Evolutionary conservation across 768 basidiomycete species (phyloP).

Genomic region (Hericium alpestre): DNA sequence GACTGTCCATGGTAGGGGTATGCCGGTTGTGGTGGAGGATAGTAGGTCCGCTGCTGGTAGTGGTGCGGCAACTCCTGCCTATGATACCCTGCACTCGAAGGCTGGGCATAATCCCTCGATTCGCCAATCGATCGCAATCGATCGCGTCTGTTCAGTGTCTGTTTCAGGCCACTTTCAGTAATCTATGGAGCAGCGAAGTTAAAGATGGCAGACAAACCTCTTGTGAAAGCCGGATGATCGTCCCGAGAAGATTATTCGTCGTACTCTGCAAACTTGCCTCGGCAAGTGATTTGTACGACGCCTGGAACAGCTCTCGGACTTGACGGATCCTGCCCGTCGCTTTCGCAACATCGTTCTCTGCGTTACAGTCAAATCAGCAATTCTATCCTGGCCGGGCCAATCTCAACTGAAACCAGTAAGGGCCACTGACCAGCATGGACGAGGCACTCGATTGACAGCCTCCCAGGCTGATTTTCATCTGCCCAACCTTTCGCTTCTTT

Average conservation of each 20-base stretch:
- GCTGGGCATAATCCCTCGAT: no score
- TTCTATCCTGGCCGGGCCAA: not conserved
- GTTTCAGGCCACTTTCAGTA: not conserved
- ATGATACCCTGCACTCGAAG: no score
- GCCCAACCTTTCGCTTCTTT: conserved; percentile 26
- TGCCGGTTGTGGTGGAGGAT: no score
- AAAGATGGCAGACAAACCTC: conserved; percentile 5
- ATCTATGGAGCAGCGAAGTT: not conserved
- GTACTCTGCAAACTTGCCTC: conserved; percentile 2
- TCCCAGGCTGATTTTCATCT: conserved; percentile 6
- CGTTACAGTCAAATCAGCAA: not conserved
- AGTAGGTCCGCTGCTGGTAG: no score
- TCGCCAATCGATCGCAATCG: not conserved
- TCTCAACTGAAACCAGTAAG: not conserved
- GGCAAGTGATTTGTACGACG: conserved; percentile 17
- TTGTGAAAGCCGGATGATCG: conserved; percentile 14
- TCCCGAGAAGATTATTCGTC: conserved; percentile 15
- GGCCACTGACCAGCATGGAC: conserved; percentile 25
- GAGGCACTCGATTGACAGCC: conserved; percentile 30
- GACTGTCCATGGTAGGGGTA: not conserved
- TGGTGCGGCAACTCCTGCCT: no score
- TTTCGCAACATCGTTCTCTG: conserved; percentile 32
- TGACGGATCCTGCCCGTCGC: conserved; percentile 22
- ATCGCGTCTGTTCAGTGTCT: not conserved
- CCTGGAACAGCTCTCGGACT: conserved; percentile 27